Evolutionary conservation across 1,284 basidiomycete species (phyloP).

Genomic region (Meripilus lineatus): DNA sequence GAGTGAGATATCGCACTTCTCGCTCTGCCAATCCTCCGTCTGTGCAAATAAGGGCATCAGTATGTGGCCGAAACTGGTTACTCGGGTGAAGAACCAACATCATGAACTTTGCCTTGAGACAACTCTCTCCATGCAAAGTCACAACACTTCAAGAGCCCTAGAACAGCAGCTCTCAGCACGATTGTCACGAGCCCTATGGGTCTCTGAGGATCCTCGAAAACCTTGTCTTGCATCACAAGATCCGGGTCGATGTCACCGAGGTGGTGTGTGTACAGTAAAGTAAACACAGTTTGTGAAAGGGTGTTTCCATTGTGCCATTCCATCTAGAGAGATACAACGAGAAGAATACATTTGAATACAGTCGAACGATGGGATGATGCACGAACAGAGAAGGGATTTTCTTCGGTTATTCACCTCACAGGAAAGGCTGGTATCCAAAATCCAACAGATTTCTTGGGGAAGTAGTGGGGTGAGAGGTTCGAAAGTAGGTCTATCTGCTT

Average conservation of each 20-base stretch:
- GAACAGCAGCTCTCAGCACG: slow-evolving; percentile 67
- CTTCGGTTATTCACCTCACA: slow-evolving; percentile 62
- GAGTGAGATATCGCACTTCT: slow-evolving; percentile 82
- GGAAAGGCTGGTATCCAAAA: slow-evolving; percentile 75
- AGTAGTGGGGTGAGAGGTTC: slow-evolving; percentile 60
- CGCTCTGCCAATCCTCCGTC: slow-evolving; percentile 86
- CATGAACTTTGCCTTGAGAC: slow-evolving; percentile 64
- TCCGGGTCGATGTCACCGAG: slow-evolving; percentile 59
- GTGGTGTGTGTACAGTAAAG: slow-evolving; percentile 74
- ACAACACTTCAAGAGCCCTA: slow-evolving; percentile 79
- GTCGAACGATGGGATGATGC: slow-evolving; percentile 8
- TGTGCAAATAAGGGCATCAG: slow-evolving; percentile 26
- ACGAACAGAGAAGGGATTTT: slow-evolving; percentile 6
- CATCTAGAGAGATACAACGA: slow-evolving; percentile 69
- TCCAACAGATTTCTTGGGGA: slow-evolving; percentile 80
- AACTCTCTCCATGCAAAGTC: slow-evolving; percentile 83
- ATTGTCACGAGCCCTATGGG: slow-evolving; percentile 59
- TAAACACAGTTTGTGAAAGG: slow-evolving; percentile 83
- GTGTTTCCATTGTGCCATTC: slow-evolving; percentile 85
- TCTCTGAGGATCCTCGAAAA: slow-evolving; percentile 32
- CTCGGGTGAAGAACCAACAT: slow-evolving; percentile 51
- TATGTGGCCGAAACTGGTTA: slow-evolving; percentile 2
- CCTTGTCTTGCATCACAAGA: slow-evolving; percentile 30
- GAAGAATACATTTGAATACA: slow-evolving; percentile 13
- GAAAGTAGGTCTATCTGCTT: slow-evolving; percentile 46